These are phyloP conservation scores for Nicotiana attenuata DNA, from an alignment of 257 asterid genomes.

Conservation along the genomic window DNA sequence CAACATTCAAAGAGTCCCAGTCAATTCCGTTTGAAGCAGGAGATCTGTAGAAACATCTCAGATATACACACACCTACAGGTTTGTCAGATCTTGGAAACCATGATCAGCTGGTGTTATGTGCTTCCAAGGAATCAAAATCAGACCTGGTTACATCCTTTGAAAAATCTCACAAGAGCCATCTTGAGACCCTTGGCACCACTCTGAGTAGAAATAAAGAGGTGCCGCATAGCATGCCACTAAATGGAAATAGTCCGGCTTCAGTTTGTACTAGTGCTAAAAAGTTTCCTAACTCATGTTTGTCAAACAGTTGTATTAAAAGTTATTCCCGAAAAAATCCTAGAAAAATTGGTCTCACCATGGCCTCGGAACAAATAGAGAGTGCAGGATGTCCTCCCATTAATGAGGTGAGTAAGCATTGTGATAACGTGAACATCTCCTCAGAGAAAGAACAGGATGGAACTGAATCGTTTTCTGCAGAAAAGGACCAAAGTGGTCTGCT, in stretches of 20 bases:
- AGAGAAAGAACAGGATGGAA: constrained; percentile 25
- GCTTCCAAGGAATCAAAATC: constrained; percentile 28
- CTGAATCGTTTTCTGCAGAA: constrained; percentile 17
- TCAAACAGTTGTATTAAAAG: constrained; percentile 30
- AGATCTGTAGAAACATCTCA: constrained; percentile 22
- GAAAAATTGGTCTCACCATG: constrained; percentile 29
- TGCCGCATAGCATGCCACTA: constrained; percentile 25
- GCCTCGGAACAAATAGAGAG: constrained; percentile 29
- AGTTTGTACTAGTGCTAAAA: constrained; percentile 33
- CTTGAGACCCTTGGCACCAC: constrained; percentile 25
- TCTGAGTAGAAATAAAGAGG: constrained; percentile 25
- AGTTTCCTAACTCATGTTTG: constrained; percentile 28
- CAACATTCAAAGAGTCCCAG: constrained; percentile 24
- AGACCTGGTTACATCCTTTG: constrained; percentile 18
- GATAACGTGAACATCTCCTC: constrained; percentile 25
- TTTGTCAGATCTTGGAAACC: constrained; percentile 21
- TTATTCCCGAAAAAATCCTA: constrained; percentile 27
- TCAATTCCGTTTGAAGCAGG: constrained; percentile 35
- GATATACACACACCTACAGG: constrained; percentile 27
- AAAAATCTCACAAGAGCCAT: constrained; percentile 20
- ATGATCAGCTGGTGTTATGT: constrained; percentile 21
- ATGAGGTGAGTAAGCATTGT: constrained; percentile 18
- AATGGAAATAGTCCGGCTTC: constrained; percentile 26
- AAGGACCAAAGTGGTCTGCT: constrained; percentile 27
- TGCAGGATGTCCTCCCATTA: constrained; percentile 25